A percentile compares a stretch with the other conserved stretches of the same genome.
phyloP scores from a whole-genome alignment of 805 yeast species.

The Saturnispora dispora region DNA sequence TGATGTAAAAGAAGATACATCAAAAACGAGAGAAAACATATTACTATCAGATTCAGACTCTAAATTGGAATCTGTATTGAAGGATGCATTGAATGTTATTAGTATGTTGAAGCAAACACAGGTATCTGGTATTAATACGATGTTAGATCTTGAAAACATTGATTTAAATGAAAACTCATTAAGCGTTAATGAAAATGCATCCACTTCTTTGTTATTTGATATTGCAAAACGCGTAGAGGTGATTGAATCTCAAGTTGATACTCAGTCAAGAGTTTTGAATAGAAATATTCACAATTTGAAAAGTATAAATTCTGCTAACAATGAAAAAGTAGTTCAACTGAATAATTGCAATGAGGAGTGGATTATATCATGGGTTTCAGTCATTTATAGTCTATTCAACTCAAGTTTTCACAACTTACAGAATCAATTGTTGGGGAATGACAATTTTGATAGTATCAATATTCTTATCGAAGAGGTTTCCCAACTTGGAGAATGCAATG shows the following conservation, averaged over 20 bases:
- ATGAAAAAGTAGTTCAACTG: conserved; percentile 10
- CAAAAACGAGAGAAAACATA: conserved; percentile 2
- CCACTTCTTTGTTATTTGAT: conserved; percentile 16
- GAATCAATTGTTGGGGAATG: conserved; percentile 20
- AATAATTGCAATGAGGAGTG: conserved; percentile 16
- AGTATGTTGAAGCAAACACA: background rate
- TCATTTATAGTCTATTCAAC: conserved; percentile 21
- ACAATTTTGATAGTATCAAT: conserved; percentile 17
- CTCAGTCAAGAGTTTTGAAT: conserved; percentile 8
- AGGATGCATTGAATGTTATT: background rate
- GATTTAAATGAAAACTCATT: background rate
- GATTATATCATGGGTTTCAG: conserved; percentile 24
- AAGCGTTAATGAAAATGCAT: conserved; percentile 3
- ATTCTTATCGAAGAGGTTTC: conserved; percentile 18
- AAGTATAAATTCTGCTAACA: conserved; percentile 6
- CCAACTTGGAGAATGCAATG: conserved; percentile 16
- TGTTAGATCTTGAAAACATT: background rate
- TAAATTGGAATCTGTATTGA: conserved; percentile 1
- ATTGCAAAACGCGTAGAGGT: conserved; percentile 13
- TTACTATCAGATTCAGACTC: background rate
- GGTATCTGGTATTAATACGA: background rate
- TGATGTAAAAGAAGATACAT: background rate
- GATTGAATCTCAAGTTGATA: conserved; percentile 5
- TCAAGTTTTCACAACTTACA: conserved; percentile 21
- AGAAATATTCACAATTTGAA: conserved; percentile 8